Evolutionary conservation across 805 yeast genomes (phyloP).

Genomic region (Saturnispora dispora): DNA sequence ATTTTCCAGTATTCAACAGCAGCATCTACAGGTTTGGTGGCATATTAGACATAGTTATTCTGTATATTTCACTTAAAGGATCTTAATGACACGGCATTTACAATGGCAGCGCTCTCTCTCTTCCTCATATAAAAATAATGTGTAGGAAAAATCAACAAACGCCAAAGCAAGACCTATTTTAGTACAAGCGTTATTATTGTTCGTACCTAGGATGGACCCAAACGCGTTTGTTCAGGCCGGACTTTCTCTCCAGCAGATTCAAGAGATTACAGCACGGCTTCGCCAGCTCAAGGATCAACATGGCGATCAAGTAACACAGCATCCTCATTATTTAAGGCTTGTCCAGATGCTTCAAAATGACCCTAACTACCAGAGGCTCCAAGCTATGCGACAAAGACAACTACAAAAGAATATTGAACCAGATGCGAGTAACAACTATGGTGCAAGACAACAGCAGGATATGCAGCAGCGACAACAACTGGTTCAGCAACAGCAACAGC

Average conservation of each 20-base stretch:
- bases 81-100: background rate
- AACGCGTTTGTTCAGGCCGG: slow-evolving; percentile 5
- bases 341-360: slow-evolving; percentile 6
- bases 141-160: background rate
- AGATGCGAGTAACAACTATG: background rate
- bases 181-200: background rate
- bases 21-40: background rate
- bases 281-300: slow-evolving; percentile 7
- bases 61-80: background rate
- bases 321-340: slow-evolving; percentile 5
- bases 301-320: slow-evolving; percentile 6
- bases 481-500: background rate
- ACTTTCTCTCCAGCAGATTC: slow-evolving; percentile 4
- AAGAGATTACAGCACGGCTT: slow-evolving; percentile 4
- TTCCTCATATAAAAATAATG: background rate
- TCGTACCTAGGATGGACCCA: slow-evolving; percentile 6
- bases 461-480: background rate
- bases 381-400: slow-evolving; percentile 2
- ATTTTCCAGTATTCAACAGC: background rate
- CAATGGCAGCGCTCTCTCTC: background rate
- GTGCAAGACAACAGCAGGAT: background rate
- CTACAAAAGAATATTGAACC: background rate
- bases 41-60: background rate
- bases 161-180: slow-evolving; percentile 6
- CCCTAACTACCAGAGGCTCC: slow-evolving; percentile 6